Conservation (phyloP, 2,329 filamentous ascomycete genomes). For the Penicillium decumbens region DNA sequence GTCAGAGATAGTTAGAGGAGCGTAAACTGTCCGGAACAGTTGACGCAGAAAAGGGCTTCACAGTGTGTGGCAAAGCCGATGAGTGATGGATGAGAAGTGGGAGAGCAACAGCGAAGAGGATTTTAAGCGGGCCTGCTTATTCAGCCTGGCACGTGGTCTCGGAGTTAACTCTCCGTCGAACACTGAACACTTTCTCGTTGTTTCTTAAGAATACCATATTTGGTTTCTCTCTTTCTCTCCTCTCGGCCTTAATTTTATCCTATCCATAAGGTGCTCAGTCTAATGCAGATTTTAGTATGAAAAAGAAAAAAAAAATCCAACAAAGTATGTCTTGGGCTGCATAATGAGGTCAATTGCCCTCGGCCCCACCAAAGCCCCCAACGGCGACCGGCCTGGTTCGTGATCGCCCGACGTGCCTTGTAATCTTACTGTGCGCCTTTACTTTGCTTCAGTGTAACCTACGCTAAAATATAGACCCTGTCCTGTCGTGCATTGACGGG, state of each 20-base stretch:
- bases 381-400: slow-evolving; percentile 12
- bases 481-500: neutral
- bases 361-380: slow-evolving; percentile 15
- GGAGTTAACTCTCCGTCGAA: slow-evolving; percentile 8
- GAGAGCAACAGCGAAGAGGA: slow-evolving; percentile 18
- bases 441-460: neutral
- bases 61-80: slow-evolving; percentile 15
- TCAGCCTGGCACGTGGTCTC: slow-evolving; percentile 23
- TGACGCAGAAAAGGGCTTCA: slow-evolving; percentile 20
- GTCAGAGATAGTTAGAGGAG: slow-evolving; percentile 4
- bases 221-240: neutral
- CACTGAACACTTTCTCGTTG: no score
- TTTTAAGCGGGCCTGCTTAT: slow-evolving; percentile 25
- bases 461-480: neutral
- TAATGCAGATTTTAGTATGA: neutral
- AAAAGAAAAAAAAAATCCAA: neutral
- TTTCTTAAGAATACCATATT: no score
- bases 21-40: slow-evolving; percentile 19
- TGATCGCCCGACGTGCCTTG: slow-evolving; percentile 3
- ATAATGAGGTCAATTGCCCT: slow-evolving; percentile 16
- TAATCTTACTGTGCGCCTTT: neutral
- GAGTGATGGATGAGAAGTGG: slow-evolving; percentile 17
- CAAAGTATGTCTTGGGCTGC: neutral
- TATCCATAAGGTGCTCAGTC: neutral
- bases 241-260: neutral